Base-by-base conservation (phyloP, 2,329 filamentous ascomycete species). In the Nannizzia gypsea region DNA sequence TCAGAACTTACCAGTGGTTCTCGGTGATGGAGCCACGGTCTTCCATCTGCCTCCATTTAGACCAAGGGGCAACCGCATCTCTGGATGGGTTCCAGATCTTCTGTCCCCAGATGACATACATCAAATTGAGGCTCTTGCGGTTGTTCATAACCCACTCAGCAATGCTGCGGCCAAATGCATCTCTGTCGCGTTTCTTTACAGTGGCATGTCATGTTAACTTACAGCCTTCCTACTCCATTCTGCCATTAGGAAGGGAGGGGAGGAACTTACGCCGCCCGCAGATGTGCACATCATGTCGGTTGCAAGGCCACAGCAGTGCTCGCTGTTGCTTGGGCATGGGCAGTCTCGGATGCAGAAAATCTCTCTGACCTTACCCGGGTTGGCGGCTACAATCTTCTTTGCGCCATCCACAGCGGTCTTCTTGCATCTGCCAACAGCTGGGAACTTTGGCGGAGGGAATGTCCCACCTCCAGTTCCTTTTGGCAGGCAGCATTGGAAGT, bases 61-160 rank as follows among this genome's bases (percentile, higher is more conserved):
- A 66, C 77, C 76, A 80, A 17, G 69, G 61, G 63, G 68, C 72
- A 40, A 73, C 59, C n/a, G 28, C 71, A 9, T 57, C 60, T 22
- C 77, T 75, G 42, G 65, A 63, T 3, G 72, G 66, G 56, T 69
- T 72, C 77, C 76, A 79, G 65, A 80, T 79, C 61, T 70, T 73
- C 68, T 79, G 77, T 17, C 76, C 77, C 76, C 76, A 80, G 63
- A 79, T 79, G 55, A 80, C 72, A 61, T 80, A 80, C 66, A 76
- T 78, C 64, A 80, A 66, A 60, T 74, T 73, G 6, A 78, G 70
- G 3, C 67, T 38, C 26, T 50, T 64, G 13, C 72, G 70, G 62
- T 79, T 76, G 34, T 73, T 71, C 77, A 79, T 79, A 24, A 76
- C 70, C 76, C 77, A 80, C 65, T 80, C 76, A 1, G 77, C 78